phyloP scores from a whole-genome alignment of 345 rosid species.

The Syzygium grande region DNA sequence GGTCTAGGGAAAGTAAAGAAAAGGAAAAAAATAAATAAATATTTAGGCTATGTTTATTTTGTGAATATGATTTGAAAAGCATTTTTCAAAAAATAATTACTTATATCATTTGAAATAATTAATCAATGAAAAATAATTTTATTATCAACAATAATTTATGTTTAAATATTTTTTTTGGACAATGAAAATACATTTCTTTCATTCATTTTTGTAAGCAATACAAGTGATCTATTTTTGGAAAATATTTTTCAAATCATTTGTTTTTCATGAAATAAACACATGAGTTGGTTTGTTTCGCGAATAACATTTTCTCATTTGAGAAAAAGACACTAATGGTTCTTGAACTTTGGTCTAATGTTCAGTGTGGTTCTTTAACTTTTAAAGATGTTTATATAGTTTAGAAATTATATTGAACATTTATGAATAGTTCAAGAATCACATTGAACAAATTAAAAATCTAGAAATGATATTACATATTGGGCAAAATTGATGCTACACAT shows the following conservation, averaged over 20 bases:
- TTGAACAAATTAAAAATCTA: not conserved
- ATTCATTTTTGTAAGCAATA: not conserved
- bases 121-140: not conserved
- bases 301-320: not conserved
- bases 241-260: not conserved
- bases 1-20: too few species aligned
- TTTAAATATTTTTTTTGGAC: not conserved
- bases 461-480: fast-evolving
- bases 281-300: not conserved
- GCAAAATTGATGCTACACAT: not conserved
- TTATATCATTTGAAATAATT: not conserved
- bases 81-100: not conserved
- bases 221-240: not conserved
- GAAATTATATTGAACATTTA: not conserved
- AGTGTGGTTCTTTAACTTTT: not conserved
- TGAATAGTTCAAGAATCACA: not conserved
- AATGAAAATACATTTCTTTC: not conserved
- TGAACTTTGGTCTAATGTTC: not conserved
- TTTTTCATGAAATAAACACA: not conserved
- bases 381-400: not conserved
- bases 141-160: not conserved
- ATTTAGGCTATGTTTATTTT: too few species aligned
- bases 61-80: not conserved
- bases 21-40: too few species aligned
- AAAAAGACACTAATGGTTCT: not conserved